Evolutionary conservation across 1,139 yeast genomes (phyloP), one percentile per base, ranked within the genome.

Genomic region (Sugiyamaella paludigena): DNA sequence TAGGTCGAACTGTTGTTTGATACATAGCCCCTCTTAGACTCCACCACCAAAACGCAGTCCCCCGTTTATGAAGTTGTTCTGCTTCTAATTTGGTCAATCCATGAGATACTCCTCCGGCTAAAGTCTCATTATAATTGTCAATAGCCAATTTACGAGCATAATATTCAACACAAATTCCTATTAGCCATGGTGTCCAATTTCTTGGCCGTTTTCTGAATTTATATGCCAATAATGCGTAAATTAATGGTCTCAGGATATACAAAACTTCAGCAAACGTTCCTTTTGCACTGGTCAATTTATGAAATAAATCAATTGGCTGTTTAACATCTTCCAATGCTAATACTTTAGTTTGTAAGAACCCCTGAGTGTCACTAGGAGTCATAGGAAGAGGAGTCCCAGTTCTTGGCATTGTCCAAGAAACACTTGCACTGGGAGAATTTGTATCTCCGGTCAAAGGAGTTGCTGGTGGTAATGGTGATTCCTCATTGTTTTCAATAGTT

Each of bases 151-250:
- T 56, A 10, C 70, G 62, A 1, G 72, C 61, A 19, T 60, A 38
- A 36, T 62, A 60, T 49, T 72, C 76, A 6, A 70, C 44, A 2
- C 58, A 58, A n/a, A 68, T 37, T 4, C 75, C 76, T 2, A 62
- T 57, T 6, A 69, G 40, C 76, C 76, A 72, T 4, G 76, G 75
- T 10, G 67, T 60, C 76, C 76, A 72, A 43, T 60, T 61, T 9
- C 55, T 51, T 2, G 54, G 59, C 38, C 50, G 49, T 16, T 40
- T 36, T 4, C 67, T 59, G 53, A 47, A 60, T 38, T 47, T 49
- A 51, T 58, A 64, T 9, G 67, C 62, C 43, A 70, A 52, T 29
- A 52, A 26, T 4, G 73, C 72, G 52, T 70, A 71, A 11, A 69
- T 48, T 34, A 70, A 52, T 1, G 75, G 75, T 16, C 76, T 62